Percentiles rank a stretch among this genome's conserved stretches.
phyloP scores from a whole-genome alignment of 768 basidiomycete genomes.

The Xanthoconium stramineum region DNA sequence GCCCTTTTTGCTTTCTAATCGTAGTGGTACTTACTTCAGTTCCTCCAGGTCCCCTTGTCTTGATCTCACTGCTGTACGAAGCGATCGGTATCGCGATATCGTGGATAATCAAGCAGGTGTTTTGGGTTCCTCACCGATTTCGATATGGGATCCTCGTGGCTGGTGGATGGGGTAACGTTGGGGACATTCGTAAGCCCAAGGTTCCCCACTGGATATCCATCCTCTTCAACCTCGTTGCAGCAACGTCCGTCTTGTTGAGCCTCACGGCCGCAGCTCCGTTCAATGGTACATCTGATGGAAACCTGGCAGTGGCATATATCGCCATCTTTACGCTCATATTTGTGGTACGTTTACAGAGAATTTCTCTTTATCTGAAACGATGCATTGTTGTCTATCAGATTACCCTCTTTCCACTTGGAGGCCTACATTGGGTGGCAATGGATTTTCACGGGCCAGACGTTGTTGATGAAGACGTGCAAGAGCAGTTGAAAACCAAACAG shows the following conservation, averaged over 20 bases:
- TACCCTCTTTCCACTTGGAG: constrained; percentile 65
- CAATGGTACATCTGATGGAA: constrained; percentile 52
- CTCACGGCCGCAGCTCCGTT: constrained; percentile 63
- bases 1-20: neutral
- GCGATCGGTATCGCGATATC: constrained; percentile 51
- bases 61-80: constrained; percentile 62
- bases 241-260: constrained; percentile 63
- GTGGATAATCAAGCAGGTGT: constrained; percentile 55
- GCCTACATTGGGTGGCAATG: constrained; percentile 48
- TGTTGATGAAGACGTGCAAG: constrained; percentile 52
- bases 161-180: constrained; percentile 66
- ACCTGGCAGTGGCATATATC: constrained; percentile 64
- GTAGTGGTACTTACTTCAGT: neutral
- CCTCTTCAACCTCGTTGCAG: constrained; percentile 30
- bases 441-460: constrained; percentile 68
- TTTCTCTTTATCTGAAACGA: neutral
- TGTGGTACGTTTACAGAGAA: constrained; percentile 37
- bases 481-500: constrained; percentile 40
- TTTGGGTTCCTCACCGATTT: constrained; percentile 79
- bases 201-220: neutral
- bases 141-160: constrained; percentile 67
- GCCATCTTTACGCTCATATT: constrained; percentile 60
- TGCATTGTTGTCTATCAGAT: constrained; percentile 34
- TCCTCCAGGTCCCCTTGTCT: constrained; percentile 54
- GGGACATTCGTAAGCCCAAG: constrained; percentile 58